Base-by-base conservation (phyloP, 106 monocot species). In the Apostasia shenzhenica region DNA sequence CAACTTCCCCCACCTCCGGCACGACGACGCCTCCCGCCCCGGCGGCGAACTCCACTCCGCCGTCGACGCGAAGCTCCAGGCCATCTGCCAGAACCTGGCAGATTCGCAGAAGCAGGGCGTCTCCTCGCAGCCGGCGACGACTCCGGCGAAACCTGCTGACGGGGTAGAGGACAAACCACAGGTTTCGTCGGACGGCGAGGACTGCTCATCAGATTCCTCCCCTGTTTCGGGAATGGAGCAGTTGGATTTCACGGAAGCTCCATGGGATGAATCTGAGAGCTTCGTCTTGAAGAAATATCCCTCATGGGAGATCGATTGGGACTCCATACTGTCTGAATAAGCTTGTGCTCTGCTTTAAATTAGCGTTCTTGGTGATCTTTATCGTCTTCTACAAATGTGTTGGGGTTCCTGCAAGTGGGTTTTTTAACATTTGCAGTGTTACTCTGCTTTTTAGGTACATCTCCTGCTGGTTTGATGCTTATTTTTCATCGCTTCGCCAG, bases 1-100 rank as follows among this genome's bases (percentile, higher is more conserved):
- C 49, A 85, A 85, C 69, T 85, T 85, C 53, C 85, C 85, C 12
- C 59, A 75, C 56, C 67, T 67, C 59, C 47, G 59, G 2, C 57
- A 58, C 14, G 50, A 52, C 10, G 58, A 48, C 9, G 3, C 70
- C 3, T 57, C 9, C 6, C 58, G 58, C 10, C 58, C 70, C 9
- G 3, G 14, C 57, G 14, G 37, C 49, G 41, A 13, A 47, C 67
- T 68, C 1, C 75, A 68, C 14, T 68, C 60, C 14, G 60, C 75
- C 4, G 75, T 75, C 1, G 68, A 68, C 39, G 67, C 68, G 52
- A 68, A 75, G 59, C 68, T 68, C 9, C 48, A 68, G 43, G 48
- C 75, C 46, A 75, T 75, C 1, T 75, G 67, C 53, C 60, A 68
- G 48, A 61, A 49, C 60, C 46, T 75, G 53, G 52, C 9, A 8